phyloP scores from a whole-genome alignment of 768 basidiomycete species.

The Xerocomellus amylosporus region DNA sequence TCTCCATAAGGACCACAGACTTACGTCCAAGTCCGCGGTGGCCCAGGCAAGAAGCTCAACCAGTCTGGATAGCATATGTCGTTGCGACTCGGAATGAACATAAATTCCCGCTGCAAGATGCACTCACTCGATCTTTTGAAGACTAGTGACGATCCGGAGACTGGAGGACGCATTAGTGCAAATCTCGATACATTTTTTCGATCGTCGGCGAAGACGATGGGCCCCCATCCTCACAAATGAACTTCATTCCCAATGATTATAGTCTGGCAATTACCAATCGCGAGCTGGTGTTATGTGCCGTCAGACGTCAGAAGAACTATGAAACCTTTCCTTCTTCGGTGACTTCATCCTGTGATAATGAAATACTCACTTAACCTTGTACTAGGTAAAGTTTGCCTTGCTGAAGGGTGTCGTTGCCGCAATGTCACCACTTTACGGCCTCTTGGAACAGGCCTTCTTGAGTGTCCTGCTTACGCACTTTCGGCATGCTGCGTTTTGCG shows the following conservation, averaged over 20 bases:
- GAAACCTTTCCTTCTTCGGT: not conserved
- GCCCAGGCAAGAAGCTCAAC: constrained; percentile 11
- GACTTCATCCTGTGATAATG: constrained; percentile 15
- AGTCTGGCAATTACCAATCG: constrained; percentile 5
- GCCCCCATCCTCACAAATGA: constrained; percentile 16
- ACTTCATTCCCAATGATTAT: constrained; percentile 6
- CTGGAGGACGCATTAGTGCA: constrained; percentile 3
- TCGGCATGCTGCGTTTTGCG: constrained; percentile 10
- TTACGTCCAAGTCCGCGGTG: constrained; percentile 20
- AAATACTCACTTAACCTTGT: constrained; percentile 4
- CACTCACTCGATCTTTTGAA: constrained; percentile 5
- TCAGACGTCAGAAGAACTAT: not conserved
- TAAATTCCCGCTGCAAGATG: constrained; percentile 5
- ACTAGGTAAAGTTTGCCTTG: constrained; percentile 1
- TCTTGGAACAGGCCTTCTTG: constrained; percentile 5
- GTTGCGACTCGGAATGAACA: not conserved
- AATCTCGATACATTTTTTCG: constrained; percentile 23
- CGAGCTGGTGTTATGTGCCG: constrained; percentile 2
- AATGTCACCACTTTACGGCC: constrained; percentile 12
- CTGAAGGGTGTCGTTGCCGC: constrained; percentile 3
- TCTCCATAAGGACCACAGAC: constrained; percentile 8
- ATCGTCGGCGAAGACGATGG: constrained; percentile 18
- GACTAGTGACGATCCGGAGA: constrained; percentile 13
- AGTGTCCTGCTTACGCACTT: constrained; percentile 13
- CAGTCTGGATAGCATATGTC: not conserved